phyloP scores from a whole-genome alignment of 2,329 filamentous ascomycete species.

The Stromatinia cepivora region DNA sequence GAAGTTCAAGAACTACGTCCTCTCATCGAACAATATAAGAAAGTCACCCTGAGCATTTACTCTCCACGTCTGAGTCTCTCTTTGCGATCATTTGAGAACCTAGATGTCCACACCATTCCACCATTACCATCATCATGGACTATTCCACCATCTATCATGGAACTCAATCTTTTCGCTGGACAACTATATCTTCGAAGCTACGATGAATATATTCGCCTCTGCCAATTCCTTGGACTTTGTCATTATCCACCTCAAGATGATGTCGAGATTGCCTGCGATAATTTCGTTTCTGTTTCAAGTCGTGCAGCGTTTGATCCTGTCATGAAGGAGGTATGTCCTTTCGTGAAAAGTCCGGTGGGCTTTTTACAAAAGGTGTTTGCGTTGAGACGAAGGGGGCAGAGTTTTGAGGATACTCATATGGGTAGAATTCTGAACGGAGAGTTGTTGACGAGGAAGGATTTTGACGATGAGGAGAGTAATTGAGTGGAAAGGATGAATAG shows the following conservation, averaged over 20 bases:
- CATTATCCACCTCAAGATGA: constrained; percentile 30
- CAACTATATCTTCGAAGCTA: constrained; percentile 61
- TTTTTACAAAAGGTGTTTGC: constrained; percentile 45
- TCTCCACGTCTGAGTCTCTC: constrained; percentile 47
- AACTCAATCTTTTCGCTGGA: constrained; percentile 67
- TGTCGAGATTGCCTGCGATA: constrained; percentile 38
- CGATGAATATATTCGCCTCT: constrained; percentile 55
- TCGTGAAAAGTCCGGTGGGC: constrained; percentile 45
- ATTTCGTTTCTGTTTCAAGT: constrained; percentile 39
- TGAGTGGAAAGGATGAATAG: neutral
- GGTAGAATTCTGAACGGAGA: constrained; percentile 46
- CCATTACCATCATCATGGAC: constrained; percentile 26
- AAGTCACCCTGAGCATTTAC: constrained; percentile 53
- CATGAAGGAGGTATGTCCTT: constrained; percentile 31
- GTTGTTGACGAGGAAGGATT: constrained; percentile 32
- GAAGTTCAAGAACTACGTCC: constrained; percentile 57
- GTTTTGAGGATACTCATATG: constrained; percentile 48
- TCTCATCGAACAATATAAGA: constrained; percentile 41
- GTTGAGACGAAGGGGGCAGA: constrained; percentile 43
- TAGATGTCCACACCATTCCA: constrained; percentile 49
- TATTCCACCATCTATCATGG: constrained; percentile 38
- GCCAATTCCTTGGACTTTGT: constrained; percentile 53
- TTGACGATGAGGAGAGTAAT: neutral
- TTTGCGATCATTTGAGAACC: constrained; percentile 46
- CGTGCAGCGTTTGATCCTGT: constrained; percentile 16